Conservation (phyloP, 495 filamentous ascomycete genomes). For the Ramalina intermedia region DNA sequence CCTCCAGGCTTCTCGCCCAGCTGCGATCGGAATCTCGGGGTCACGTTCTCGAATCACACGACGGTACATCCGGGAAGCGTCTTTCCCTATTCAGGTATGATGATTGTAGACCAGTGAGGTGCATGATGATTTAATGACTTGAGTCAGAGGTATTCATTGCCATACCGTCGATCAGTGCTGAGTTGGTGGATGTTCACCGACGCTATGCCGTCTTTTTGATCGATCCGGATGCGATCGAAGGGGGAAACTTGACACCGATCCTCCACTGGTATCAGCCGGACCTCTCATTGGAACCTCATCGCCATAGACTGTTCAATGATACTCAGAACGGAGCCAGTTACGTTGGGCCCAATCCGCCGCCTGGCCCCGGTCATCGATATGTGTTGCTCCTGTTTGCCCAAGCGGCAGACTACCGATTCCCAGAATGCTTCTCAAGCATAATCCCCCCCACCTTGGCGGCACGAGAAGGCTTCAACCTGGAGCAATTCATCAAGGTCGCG, state of each 20-base stretch:
- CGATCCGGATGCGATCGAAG: constrained; percentile 23
- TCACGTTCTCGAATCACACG: background rate
- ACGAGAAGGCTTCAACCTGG: constrained; percentile 22
- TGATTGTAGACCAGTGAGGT: background rate
- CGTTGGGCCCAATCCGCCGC: constrained; percentile 24
- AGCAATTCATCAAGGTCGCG: constrained; percentile 19
- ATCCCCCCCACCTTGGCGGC: constrained; percentile 14
- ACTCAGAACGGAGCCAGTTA: constrained; percentile 14
- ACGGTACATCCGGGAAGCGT: background rate
- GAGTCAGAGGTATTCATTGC: background rate
- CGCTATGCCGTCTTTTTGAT: constrained; percentile 22
- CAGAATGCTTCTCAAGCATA: constrained; percentile 19
- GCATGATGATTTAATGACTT: background rate
- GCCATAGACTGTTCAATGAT: background rate
- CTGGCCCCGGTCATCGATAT: constrained; percentile 23
- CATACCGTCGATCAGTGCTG: constrained; percentile 15
- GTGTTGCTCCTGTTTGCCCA: constrained; percentile 26
- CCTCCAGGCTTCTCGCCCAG: background rate
- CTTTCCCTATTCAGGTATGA: background rate
- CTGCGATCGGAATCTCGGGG: background rate
- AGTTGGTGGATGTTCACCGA: constrained; percentile 4
- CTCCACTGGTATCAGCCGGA: constrained; percentile 28
- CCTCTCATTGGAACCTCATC: constrained; percentile 9
- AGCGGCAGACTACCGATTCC: constrained; percentile 18
- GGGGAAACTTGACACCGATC: constrained; percentile 16